Evolutionary conservation across 208 protist species (phyloP).

Genomic region (Leishmania amazonensis): DNA sequence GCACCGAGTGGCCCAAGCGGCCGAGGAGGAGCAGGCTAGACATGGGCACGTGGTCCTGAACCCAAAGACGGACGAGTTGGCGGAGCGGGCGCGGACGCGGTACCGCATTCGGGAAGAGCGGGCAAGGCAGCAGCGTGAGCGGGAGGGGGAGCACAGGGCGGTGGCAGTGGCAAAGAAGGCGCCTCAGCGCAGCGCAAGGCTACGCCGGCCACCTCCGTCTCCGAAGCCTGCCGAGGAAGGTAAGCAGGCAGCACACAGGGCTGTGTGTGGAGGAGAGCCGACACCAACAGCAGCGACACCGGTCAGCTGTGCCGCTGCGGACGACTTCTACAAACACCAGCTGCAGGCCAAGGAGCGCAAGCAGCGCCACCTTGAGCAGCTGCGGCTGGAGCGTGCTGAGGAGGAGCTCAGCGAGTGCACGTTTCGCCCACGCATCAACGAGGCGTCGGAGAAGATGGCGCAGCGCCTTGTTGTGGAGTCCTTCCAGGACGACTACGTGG

Average conservation of each 20-base stretch:
- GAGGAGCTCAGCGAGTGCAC: slow-evolving; percentile 44
- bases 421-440: slow-evolving; percentile 42
- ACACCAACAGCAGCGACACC: neutral
- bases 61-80: slow-evolving; percentile 34
- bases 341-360: slow-evolving; percentile 26
- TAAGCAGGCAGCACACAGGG: neutral
- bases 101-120: slow-evolving; percentile 21
- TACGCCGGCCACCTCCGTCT: neutral
- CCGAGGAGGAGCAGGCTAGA: slow-evolving; percentile 14
- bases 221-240: neutral
- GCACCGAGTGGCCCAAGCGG: slow-evolving; percentile 10
- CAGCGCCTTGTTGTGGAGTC: slow-evolving; percentile 21
- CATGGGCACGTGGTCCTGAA: slow-evolving; percentile 15
- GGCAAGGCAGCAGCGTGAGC: neutral
- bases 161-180: neutral
- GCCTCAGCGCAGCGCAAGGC: neutral
- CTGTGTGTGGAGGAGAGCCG: neutral
- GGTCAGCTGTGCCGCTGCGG: neutral
- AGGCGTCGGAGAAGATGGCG: slow-evolving; percentile 20
- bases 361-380: slow-evolving; percentile 23
- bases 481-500: neutral
- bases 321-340: slow-evolving; percentile 41
- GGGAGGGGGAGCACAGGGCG: neutral
- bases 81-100: slow-evolving; percentile 32
- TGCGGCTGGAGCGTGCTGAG: slow-evolving; percentile 30